phyloP scores from a whole-genome alignment of 2,329 filamentous ascomycete genomes.

The Fusarium pseudograminearum region DNA sequence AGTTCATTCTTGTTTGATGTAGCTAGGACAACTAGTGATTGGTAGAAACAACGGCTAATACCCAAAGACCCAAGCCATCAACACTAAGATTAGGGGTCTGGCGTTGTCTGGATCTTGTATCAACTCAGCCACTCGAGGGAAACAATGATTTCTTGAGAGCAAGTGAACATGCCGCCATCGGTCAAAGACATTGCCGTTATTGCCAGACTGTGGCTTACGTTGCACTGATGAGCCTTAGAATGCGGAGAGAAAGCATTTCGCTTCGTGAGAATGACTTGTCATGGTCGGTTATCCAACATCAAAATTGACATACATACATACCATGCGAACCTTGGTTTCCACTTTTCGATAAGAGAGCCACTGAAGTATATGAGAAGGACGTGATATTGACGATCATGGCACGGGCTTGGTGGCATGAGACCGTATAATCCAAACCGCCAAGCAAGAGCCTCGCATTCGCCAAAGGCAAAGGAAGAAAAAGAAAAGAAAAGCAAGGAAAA shows the following conservation, averaged over 20 bases:
- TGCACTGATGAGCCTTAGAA: conserved; percentile 13
- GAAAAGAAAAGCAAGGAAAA: background rate
- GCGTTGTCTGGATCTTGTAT: conserved; percentile 17
- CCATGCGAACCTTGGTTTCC: background rate
- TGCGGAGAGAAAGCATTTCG: conserved; percentile 20
- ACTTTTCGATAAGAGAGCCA: conserved; percentile 11
- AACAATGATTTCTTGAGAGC: conserved; percentile 6
- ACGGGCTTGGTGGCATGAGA: conserved; percentile 8
- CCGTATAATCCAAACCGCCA: conserved; percentile 8
- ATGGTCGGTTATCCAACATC: conserved; percentile 5
- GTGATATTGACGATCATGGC: conserved; percentile 20
- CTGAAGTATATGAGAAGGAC: conserved; percentile 22
- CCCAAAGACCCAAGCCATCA: conserved; percentile 8
- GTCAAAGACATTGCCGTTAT: conserved; percentile 17
- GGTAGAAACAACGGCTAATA: conserved; percentile 15
- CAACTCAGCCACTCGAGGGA: conserved; percentile 18
- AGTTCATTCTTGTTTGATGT: background rate
- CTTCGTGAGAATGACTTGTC: conserved; percentile 9
- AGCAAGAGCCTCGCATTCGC: conserved; percentile 10
- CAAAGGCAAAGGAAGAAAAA: conserved; percentile 2
- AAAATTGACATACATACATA: background rate
- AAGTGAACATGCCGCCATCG: conserved; percentile 9
- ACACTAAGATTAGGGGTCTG: conserved; percentile 12
- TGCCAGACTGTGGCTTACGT: conserved; percentile 6
- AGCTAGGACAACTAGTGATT: conserved; percentile 4